Percentiles rank a stretch among this genome's conserved stretches.
Evolutionary conservation across 495 filamentous ascomycete genomes (phyloP).

Genomic region (Annulohypoxylon moriforme): DNA sequence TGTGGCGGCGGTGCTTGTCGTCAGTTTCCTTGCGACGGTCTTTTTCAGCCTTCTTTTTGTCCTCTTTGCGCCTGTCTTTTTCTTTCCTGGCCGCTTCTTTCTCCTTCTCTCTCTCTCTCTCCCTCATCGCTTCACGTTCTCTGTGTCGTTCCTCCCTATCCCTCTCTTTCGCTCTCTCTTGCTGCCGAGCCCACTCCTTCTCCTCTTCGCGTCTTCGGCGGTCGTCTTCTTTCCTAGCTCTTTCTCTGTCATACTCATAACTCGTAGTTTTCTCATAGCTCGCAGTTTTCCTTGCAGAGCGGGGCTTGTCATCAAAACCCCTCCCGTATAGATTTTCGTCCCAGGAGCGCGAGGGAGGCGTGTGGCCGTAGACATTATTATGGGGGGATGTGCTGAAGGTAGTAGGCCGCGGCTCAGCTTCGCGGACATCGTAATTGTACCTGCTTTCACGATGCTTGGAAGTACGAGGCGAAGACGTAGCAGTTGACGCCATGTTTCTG

Average conservation of each 20-base stretch:
- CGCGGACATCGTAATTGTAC: constrained; percentile 49
- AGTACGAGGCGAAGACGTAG: constrained; percentile 47
- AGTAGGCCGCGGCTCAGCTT: constrained; percentile 43
- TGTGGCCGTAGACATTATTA: constrained; percentile 50
- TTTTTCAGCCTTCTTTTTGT: constrained; percentile 51
- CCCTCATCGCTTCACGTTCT: constrained; percentile 42
- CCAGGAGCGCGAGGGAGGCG: constrained; percentile 54
- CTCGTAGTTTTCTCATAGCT: constrained; percentile 60
- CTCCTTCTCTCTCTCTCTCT: constrained; percentile 47
- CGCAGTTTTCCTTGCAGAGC: constrained; percentile 53
- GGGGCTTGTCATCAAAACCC: constrained; percentile 50
- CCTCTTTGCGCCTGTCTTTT: constrained; percentile 45
- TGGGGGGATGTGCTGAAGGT: constrained; percentile 35
- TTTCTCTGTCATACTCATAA: constrained; percentile 54
- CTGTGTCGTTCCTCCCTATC: constrained; percentile 37
- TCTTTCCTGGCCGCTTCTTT: constrained; percentile 17
- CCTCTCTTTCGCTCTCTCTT: constrained; percentile 40
- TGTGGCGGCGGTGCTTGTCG: constrained; percentile 52
- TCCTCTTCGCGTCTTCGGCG: constrained; percentile 52
- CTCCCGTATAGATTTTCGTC: constrained; percentile 52
- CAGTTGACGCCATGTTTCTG: constrained; percentile 52
- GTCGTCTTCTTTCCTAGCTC: constrained; percentile 54
- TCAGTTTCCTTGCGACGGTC: constrained; percentile 51
- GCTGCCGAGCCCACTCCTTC: constrained; percentile 49
- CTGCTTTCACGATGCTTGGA: constrained; percentile 50